phyloP scores from a whole-genome alignment of 2,329 filamentous ascomycete species.

The Paecilomyces sp. region DNA sequence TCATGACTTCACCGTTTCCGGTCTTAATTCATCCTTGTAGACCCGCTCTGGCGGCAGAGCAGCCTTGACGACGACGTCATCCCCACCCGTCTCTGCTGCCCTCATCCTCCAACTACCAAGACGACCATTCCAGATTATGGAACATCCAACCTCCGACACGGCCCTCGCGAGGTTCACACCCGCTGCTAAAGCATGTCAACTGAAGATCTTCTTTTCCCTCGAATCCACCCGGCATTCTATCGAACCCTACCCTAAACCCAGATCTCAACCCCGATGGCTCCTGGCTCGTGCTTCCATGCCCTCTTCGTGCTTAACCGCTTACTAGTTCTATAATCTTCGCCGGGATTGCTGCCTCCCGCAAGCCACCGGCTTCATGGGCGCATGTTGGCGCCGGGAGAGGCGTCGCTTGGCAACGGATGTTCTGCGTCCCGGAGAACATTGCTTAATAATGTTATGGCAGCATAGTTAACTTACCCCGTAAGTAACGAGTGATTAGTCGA shows the following conservation, averaged over 20 bases:
- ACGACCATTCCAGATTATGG: no score
- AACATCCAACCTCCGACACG: no score
- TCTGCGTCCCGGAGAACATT: background rate
- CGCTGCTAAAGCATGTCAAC: no score
- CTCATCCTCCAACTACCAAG: no score
- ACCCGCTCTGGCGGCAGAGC: background rate
- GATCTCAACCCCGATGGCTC: background rate
- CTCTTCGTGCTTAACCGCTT: background rate
- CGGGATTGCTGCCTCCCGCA: background rate
- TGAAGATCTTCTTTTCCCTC: no score
- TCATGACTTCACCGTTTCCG: background rate
- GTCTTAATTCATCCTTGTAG: background rate
- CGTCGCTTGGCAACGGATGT: background rate
- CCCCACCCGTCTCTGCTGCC: background rate
- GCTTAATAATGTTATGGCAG: no score
- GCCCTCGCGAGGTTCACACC: no score
- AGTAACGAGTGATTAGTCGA: no score
- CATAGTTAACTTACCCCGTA: no score
- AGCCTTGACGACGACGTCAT: slow-evolving; percentile 2
- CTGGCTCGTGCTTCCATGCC: background rate
- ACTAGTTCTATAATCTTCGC: background rate
- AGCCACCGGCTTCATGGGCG: background rate
- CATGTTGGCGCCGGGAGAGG: background rate
- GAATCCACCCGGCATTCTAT: background rate
- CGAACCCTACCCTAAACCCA: no score